Base-by-base conservation (phyloP, 306 rosid species). In the Boehmeria nivea region DNA sequence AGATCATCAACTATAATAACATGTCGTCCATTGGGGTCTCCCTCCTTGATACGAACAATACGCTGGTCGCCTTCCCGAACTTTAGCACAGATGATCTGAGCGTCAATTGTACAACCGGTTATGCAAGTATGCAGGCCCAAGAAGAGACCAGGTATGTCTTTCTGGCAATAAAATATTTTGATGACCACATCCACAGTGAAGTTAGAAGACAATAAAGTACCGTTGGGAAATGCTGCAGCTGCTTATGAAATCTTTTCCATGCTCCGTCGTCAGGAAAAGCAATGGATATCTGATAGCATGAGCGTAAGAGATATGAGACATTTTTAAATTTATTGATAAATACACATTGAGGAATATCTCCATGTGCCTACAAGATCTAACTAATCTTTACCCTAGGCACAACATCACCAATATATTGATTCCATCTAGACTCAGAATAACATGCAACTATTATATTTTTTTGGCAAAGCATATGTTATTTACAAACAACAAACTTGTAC, bases 231-330 rank as follows among this genome's bases (percentile, higher is more conserved):
- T 91, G 95, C 68, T 87, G 96, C 27, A 91, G 82, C 77, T 81
- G 95, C 65, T 73, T 87, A 68, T 91, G 89, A 75, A 91, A 91
- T 76, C 99, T 76, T 73, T 91, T 91, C 96, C 96, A 91, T 16
- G 99, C 96, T 51, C 99, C 99, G 59, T 91, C 99, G 64, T 91
- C 99, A 10, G 99, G 99, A 83, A 91, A 91, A 58, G 93, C 89
- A 71, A 91, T 73, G 44, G 99, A 64, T 66, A 91, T 79, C 99
- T 91, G 83, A 43, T 11, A 2, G n/a, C 8, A 40, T 13, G n/a
- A 40, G 44, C n/a, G 3, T 15, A 40, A 40, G 34, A 28, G 34
- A n/a, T n/a, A n/a, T n/a, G 34, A 28, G 34, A 8, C n/a, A n/a
- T n/a, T 28, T 14, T 15, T 17, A 56, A 64, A 55, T 24, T 42